Percentiles rank a stretch among this genome's conserved stretches.
phyloP scores from a whole-genome alignment of 495 filamentous ascomycete species.

The Neurospora sp. region DNA sequence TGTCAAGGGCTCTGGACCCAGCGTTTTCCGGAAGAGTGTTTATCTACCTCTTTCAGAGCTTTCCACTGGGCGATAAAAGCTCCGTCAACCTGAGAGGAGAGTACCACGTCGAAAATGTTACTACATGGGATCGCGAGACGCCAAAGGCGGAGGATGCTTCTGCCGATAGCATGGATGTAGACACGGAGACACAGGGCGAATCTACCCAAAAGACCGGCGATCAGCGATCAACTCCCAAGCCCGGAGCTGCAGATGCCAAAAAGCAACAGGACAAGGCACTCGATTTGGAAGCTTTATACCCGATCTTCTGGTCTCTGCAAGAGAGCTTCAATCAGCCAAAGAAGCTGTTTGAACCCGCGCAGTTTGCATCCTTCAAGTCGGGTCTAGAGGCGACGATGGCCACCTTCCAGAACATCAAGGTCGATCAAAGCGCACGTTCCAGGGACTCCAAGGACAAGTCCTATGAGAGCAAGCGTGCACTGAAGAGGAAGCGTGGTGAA shows the following conservation, averaged over 20 bases:
- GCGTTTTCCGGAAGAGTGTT: conserved; percentile 96
- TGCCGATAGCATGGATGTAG: conserved; percentile 55
- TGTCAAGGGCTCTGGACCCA: conserved; percentile 90
- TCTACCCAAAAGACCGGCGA: conserved; percentile 27
- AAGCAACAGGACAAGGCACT: conserved; percentile 27
- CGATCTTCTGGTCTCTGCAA: conserved; percentile 90
- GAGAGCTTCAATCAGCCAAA: conserved; percentile 85
- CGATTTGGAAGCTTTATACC: conserved; percentile 68
- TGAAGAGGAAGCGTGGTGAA: conserved; percentile 61
- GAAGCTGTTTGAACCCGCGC: conserved; percentile 57
- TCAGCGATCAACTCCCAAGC: conserved; percentile 35
- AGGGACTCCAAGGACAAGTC: conserved; percentile 32
- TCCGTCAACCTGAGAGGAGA: conserved; percentile 95
- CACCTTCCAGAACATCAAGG: conserved; percentile 69
- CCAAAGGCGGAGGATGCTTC: conserved; percentile 36
- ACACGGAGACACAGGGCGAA: conserved; percentile 21
- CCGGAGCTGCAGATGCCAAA: conserved; percentile 28
- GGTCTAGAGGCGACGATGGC: conserved; percentile 68
- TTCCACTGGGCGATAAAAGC: conserved; percentile 89
- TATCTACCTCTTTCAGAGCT: conserved; percentile 96
- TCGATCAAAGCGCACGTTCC: conserved; percentile 41
- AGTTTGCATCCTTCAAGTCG: conserved; percentile 66
- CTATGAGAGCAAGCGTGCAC: conserved; percentile 50
- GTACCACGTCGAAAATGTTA: conserved; percentile 93
- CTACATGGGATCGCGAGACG: conserved; percentile 59